Evolutionary conservation across 768 basidiomycete genomes (phyloP).

Genomic region (Amanita rimosa): DNA sequence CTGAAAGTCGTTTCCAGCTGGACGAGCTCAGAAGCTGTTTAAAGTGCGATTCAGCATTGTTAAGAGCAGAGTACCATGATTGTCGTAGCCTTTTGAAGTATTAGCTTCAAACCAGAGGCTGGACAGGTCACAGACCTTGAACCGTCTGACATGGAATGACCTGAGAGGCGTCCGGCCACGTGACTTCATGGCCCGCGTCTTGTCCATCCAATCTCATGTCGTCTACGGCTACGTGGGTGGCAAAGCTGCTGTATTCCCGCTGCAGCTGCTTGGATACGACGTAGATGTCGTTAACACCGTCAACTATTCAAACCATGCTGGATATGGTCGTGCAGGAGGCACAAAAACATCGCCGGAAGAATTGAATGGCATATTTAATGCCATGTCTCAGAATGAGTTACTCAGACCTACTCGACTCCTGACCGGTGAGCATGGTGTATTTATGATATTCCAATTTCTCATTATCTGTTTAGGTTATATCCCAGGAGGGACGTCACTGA

Average conservation of each 20-base stretch:
- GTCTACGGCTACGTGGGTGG: slow-evolving; percentile 90
- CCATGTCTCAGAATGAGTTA: slow-evolving; percentile 68
- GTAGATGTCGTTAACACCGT: slow-evolving; percentile 93
- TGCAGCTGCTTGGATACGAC: slow-evolving; percentile 85
- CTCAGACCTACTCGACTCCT: slow-evolving; percentile 62
- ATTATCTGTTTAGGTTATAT: slow-evolving; percentile 56
- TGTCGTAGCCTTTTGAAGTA: slow-evolving; percentile 50
- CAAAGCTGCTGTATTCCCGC: slow-evolving; percentile 67
- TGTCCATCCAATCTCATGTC: slow-evolving; percentile 92
- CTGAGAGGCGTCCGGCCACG: neutral
- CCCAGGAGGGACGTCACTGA: slow-evolving; percentile 70
- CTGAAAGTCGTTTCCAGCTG: slow-evolving; percentile 69
- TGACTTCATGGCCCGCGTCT: slow-evolving; percentile 38
- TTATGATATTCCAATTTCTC: neutral
- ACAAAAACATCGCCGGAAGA: slow-evolving; percentile 70
- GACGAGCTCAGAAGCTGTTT: slow-evolving; percentile 67
- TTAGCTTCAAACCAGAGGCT: neutral
- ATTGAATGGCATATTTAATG: slow-evolving; percentile 61
- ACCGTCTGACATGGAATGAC: slow-evolving; percentile 6
- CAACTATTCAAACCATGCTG: slow-evolving; percentile 91
- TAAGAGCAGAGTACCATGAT: slow-evolving; percentile 72
- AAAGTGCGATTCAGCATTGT: slow-evolving; percentile 67
- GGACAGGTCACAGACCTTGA: slow-evolving; percentile 1
- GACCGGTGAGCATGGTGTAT: slow-evolving; percentile 41
- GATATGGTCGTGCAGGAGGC: slow-evolving; percentile 76